Evolutionary conservation across 805 yeast species (phyloP), one percentile per base, ranked within the genome.

Genomic region (Cyberlindnera nakhonratchasimensis): DNA sequence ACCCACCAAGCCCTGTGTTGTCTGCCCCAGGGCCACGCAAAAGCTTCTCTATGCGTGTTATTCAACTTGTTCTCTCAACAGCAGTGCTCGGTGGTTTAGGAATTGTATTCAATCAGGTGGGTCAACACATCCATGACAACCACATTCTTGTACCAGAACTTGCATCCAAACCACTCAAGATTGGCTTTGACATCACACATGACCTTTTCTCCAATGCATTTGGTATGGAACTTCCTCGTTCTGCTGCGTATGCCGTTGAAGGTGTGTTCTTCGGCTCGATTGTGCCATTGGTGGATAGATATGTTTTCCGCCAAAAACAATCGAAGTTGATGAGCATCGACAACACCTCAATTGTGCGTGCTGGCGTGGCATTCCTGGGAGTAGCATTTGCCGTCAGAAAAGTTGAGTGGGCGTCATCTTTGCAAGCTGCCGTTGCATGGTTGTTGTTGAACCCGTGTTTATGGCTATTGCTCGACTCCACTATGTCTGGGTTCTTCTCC

Each of bases 341-440:
- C 22, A 40, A 45, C 34, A 34, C 48, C 11, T 29, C 48, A 21
- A 44, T 68, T 21, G 51, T 71, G 3, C 62, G 74, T 51, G 57
- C 79, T 17, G 61, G 69, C 34, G 75, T 82, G 42, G 82, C 87
- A 3, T 72, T 83, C 52, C 63, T 84, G 32, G 95, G 95, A 3
- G 74, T 85, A 26, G 72, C 80, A 5, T 84, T 79, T 54, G 88
- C 87, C 19, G 72, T 85, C 25, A 72, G 86, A 51, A 79, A 77
- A 49, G 67, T 81, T 29, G 82, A 80, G 52, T 84, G 91, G 91
- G 63, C 71, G 37, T 74, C 83, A 0, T 71, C 80, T 16, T 62
- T 79, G 32, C 89, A 85, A 54, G 82, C 84, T 11, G 71, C 83
- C 4, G 63, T 75, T 33, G 70, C 80, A 4, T 82, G 87, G 83